Evolutionary conservation across 2,329 filamentous ascomycete genomes (phyloP).

Genomic region (Fusarium luffae): DNA sequence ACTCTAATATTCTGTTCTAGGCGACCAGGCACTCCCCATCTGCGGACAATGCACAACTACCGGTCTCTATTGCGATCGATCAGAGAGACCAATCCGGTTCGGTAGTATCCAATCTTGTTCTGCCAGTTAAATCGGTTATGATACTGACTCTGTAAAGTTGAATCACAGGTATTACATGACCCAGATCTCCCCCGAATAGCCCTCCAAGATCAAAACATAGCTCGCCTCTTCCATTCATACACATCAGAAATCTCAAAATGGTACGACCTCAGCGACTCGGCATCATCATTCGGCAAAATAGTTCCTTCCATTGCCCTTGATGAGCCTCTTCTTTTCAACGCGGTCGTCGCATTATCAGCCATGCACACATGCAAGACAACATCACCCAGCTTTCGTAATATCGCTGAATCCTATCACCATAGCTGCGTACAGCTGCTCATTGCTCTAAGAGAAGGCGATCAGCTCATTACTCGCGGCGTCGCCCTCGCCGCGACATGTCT

Average conservation of each 20-base stretch:
- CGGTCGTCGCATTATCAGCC: constrained; percentile 58
- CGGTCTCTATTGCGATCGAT: constrained; percentile 51
- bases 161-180: constrained; percentile 15
- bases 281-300: constrained; percentile 49
- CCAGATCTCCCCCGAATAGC: constrained; percentile 44
- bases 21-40: constrained; percentile 48
- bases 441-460: constrained; percentile 48
- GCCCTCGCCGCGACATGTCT: constrained; percentile 60
- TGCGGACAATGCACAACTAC: constrained; percentile 49
- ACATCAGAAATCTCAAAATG: constrained; percentile 54
- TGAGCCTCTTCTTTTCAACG: constrained; percentile 56
- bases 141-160: constrained; percentile 1
- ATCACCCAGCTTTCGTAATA: constrained; percentile 38
- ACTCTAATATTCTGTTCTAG: constrained; percentile 35
- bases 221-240: constrained; percentile 55
- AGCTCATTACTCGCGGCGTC: constrained; percentile 50
- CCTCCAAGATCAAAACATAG: constrained; percentile 48
- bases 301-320: constrained; percentile 53
- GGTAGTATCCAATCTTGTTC: background rate
- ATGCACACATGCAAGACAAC: constrained; percentile 53
- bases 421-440: constrained; percentile 55
- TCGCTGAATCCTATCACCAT: constrained; percentile 55
- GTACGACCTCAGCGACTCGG: constrained; percentile 60
- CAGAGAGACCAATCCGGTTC: constrained; percentile 35
- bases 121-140: background rate